Evolutionary conservation across 441 rosid species (phyloP), one percentile per base, ranked within the genome.

Genomic region (Jatropha multifida): DNA sequence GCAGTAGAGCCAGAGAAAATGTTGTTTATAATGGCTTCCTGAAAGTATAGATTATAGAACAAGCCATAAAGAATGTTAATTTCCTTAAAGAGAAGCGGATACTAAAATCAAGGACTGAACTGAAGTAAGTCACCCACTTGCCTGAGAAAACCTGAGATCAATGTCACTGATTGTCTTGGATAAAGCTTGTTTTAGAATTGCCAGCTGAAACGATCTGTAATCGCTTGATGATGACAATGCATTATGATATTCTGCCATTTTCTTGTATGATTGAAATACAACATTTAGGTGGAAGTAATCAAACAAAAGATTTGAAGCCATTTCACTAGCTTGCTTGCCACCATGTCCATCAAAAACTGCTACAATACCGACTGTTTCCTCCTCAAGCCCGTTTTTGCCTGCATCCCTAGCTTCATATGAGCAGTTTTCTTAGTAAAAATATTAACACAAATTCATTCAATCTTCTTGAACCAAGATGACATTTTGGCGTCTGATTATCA

Each of bases 321-420:
- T 80, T 72, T 83, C 83, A 59, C 84, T 86, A 56, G 85, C 83
- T 80, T 83, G 85, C 44, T 69, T 68, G 3, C 84, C 89, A 38
- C 81, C 82, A 71, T 82, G 87, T 10, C 87, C 89, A 17, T 86
- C 87, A 81, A 83, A 86, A 64, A 83, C 77, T 23, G 84, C 85
- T 17, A 76, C 65, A 60, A 80, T 56, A 62, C 84, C 77, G 67
- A 84, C 81, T 61, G 62, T 17, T 14, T 67, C 77, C 72, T 73
- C 80, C 74, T 75, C 71, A 5, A 74, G 66, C 69, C 77, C 83
- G 46, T 59, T 72, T 72, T 69, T 65, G 44, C 79, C 81, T 77
- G 82, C 71, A 76, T 68, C 78, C 76, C 68, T 52, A 64, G 37
- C 23, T 58, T 74, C 46, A 54, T 20, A 64, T 52, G 3, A 49